A percentile compares a stretch with the other conserved stretches of the same genome.
Evolutionary conservation across 2,329 filamentous ascomycete species (phyloP).

Genomic region (Xylaria digitata): DNA sequence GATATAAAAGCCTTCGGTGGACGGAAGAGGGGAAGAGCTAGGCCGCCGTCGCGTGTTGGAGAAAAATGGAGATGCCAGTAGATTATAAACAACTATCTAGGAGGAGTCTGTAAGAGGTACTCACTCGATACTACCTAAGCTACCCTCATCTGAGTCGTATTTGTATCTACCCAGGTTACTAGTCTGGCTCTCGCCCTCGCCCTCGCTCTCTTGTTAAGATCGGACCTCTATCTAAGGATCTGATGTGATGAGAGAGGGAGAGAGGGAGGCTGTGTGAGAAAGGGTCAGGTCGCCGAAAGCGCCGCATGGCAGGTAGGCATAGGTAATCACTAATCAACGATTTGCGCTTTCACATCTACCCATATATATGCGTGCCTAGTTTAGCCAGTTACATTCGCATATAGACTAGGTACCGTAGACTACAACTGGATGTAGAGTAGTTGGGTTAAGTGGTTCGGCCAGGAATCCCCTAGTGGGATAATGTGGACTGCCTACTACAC

Average conservation of each 20-base stretch:
- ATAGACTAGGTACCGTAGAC: neutral
- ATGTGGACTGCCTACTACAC: too few species aligned
- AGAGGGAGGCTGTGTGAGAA: neutral
- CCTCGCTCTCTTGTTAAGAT: neutral
- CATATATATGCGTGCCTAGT: conserved; percentile 6
- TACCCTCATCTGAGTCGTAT: conserved; percentile 9
- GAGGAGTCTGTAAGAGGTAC: neutral
- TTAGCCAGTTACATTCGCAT: neutral
- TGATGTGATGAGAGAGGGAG: neutral
- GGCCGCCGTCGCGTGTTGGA: conserved; percentile 39
- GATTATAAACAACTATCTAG: conserved; percentile 5
- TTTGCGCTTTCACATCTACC: neutral
- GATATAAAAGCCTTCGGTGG: conserved; percentile 40
- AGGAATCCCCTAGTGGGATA: neutral
- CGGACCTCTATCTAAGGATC: conserved; percentile 6
- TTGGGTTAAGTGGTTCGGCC: conserved; percentile 15
- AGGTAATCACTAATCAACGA: conserved; percentile 30
- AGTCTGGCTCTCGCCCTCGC: neutral
- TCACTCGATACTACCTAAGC: conserved; percentile 22
- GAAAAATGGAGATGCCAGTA: conserved; percentile 39
- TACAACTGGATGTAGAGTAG: neutral
- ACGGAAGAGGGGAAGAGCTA: conserved; percentile 40
- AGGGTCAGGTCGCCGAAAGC: conserved; percentile 22
- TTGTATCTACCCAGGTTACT: too few species aligned
- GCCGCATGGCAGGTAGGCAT: conserved; percentile 5